Conservation (phyloP, 2,329 filamentous ascomycete genomes). For the Westerdykella ornata region DNA sequence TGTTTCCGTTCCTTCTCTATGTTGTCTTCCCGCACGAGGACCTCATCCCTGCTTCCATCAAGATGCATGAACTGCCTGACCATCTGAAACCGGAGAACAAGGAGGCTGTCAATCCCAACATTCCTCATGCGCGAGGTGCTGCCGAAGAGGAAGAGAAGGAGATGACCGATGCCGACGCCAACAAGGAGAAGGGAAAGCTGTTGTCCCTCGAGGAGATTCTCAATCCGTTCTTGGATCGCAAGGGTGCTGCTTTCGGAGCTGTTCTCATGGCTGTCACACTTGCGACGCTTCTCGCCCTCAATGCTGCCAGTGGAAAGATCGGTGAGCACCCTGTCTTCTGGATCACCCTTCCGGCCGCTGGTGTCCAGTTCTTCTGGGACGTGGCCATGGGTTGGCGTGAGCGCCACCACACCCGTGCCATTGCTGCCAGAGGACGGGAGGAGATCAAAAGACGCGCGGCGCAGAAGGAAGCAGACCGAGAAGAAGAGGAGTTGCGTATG, state of each 20-base stretch:
- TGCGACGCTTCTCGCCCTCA: constrained; percentile 58
- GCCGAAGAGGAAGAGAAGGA: constrained; percentile 47
- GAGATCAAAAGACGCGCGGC: constrained; percentile 43
- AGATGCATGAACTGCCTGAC: constrained; percentile 60
- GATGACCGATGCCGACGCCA: constrained; percentile 20
- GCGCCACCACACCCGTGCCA: constrained; percentile 56
- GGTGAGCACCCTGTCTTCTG: constrained; percentile 57
- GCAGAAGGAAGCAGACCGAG: constrained; percentile 31
- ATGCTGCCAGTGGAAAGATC: constrained; percentile 51
- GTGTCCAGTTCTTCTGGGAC: constrained; percentile 64
- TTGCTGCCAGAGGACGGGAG: constrained; percentile 51
- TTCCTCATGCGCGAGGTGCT: constrained; percentile 56
- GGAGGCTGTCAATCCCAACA: constrained; percentile 64
- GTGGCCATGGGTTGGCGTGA: constrained; percentile 57
- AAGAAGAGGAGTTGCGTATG: constrained; percentile 25
- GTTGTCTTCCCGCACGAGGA: constrained; percentile 59
- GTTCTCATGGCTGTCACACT: constrained; percentile 62
- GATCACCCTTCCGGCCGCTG: constrained; percentile 62
- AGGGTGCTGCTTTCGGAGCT: constrained; percentile 57
- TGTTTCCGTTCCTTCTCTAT: constrained; percentile 65
- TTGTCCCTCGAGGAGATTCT: constrained; percentile 65
- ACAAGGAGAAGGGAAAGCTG: constrained; percentile 48
- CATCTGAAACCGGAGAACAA: constrained; percentile 44
- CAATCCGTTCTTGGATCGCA: constrained; percentile 66
- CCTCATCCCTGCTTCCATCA: constrained; percentile 59